Base-by-base conservation (phyloP, 2,329 filamentous ascomycete genomes). In the Aspergillus sp. region DNA sequence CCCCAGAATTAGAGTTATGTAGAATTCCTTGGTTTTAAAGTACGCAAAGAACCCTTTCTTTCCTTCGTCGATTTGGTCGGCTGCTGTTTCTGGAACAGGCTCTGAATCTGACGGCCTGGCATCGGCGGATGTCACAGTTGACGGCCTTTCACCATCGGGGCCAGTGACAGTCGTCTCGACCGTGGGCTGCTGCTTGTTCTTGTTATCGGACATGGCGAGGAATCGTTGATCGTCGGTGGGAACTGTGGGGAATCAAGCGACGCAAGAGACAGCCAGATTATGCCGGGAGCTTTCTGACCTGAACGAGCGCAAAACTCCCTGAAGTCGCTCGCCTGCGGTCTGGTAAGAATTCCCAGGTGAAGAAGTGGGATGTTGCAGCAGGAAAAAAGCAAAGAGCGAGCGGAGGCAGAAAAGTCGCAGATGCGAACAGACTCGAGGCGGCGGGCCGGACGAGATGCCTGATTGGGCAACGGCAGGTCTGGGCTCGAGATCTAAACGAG, bases 21-120 rank as follows among this genome's bases (percentile, higher is more conserved):
- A 98, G 73, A 99, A 98, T 72, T 97, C 90, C 69, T 82, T 82
- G 11, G 93, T 96, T 66, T 82, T 83, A 62, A 98, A 80, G 77
- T 95, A 98, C 44, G 88, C 79, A 64, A 87, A 83, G 64, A 79
- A 81, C 4, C 79, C 74, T 63, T 78, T 77, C 74, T 81, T 80
- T 54, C 74, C 62, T 51, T 72, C 67, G 30, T 75, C 74, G 9
- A 77, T 66, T 39, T 73, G 73, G 44, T 77, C 76, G 15, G 71
- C 74, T 8, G 70, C 62, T 22, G 68, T 67, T 41, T 68, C 61
- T 15, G 59, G 53, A 4, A 40, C 34, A 9, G 62, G 58, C 17
- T 62, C 58, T 15, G 61, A 65, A 39, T 60, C 62, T 39, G 39
- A 60, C 8, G 55, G 48, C 42, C 58, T 41, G 41, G 57, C 58